Percentiles rank a stretch among this genome's conserved stretches.
These are phyloP conservation scores for Clonostachys byssicola DNA, from an alignment of 2,329 filamentous ascomycete species.

Conservation along the genomic window DNA sequence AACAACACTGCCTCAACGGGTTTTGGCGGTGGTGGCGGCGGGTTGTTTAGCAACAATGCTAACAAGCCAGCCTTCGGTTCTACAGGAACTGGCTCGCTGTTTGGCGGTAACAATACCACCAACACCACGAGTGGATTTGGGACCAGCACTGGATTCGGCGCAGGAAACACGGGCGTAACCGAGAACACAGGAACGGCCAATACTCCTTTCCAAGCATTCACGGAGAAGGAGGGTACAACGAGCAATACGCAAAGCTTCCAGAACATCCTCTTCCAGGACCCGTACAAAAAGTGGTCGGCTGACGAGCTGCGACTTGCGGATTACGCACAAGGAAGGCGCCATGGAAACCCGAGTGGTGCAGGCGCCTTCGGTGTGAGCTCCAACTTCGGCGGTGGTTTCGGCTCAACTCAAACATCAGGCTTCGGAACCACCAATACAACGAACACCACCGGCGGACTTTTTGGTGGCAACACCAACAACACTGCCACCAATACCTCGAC, in stretches of 20 bases:
- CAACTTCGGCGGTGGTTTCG: slow-evolving; percentile 48
- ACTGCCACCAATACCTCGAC: slow-evolving; percentile 15
- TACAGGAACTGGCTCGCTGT: slow-evolving; percentile 35
- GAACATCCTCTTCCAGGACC: slow-evolving; percentile 72
- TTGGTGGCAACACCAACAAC: slow-evolving; percentile 29
- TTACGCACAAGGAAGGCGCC: slow-evolving; percentile 81
- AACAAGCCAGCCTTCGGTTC: slow-evolving; percentile 44
- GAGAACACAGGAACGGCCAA: slow-evolving; percentile 67
- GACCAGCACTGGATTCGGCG: slow-evolving; percentile 33
- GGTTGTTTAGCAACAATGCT: slow-evolving; percentile 47
- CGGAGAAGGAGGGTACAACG: slow-evolving; percentile 66
- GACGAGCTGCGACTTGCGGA: slow-evolving; percentile 81
- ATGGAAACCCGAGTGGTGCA: slow-evolving; percentile 76
- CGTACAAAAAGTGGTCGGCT: slow-evolving; percentile 87
- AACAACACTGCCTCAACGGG: slow-evolving; percentile 24
- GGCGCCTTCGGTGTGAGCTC: slow-evolving; percentile 73
- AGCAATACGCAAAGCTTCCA: slow-evolving; percentile 61
- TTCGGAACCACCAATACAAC: slow-evolving; percentile 15
- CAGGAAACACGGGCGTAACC: slow-evolving; percentile 39
- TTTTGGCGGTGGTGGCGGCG: slow-evolving; percentile 35
- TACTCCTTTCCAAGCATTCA: slow-evolving; percentile 63
- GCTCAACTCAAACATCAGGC: slow-evolving; percentile 11
- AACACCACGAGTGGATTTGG: slow-evolving; percentile 22
- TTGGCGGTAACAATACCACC: slow-evolving; percentile 23
- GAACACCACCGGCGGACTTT: slow-evolving; percentile 26